Evolutionary conservation across 2,329 filamentous ascomycete genomes (phyloP).

Genomic region (Trichoderma lentiforme): DNA sequence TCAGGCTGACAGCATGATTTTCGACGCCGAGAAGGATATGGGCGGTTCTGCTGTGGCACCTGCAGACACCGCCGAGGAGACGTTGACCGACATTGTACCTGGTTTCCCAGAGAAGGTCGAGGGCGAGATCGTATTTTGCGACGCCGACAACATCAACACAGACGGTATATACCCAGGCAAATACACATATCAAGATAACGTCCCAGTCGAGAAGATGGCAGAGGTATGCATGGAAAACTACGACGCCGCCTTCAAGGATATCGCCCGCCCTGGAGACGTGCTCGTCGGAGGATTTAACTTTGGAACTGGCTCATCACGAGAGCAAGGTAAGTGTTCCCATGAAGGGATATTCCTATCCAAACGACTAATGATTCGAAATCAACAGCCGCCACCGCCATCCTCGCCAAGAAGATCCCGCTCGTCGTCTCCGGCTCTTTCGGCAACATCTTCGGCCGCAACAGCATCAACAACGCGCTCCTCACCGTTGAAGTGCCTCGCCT

Average conservation of each 20-base stretch:
- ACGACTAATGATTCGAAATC: background rate
- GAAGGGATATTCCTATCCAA: background rate
- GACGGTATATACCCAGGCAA: slow-evolving; percentile 91
- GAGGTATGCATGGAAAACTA: slow-evolving; percentile 94
- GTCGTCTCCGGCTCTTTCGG: slow-evolving; percentile 77
- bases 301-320: background rate
- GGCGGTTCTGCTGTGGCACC: background rate
- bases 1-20: slow-evolving; percentile 40
- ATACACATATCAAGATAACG: slow-evolving; percentile 80
- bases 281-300: slow-evolving; percentile 68
- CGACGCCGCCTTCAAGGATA: slow-evolving; percentile 68
- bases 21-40: slow-evolving; percentile 15
- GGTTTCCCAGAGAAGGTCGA: slow-evolving; percentile 81
- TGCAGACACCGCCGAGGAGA: slow-evolving; percentile 22
- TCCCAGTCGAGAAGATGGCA: slow-evolving; percentile 68
- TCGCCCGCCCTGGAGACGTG: slow-evolving; percentile 61
- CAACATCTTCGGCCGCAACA: slow-evolving; percentile 76
- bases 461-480: slow-evolving; percentile 73
- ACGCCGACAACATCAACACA: slow-evolving; percentile 72
- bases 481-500: slow-evolving; percentile 67
- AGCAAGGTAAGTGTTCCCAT: background rate
- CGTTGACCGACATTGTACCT: slow-evolving; percentile 59
- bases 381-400: background rate
- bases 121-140: slow-evolving; percentile 77
- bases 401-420: slow-evolving; percentile 56